phyloP scores from a whole-genome alignment of 768 basidiomycete species.

The Suillus subaureus region DNA sequence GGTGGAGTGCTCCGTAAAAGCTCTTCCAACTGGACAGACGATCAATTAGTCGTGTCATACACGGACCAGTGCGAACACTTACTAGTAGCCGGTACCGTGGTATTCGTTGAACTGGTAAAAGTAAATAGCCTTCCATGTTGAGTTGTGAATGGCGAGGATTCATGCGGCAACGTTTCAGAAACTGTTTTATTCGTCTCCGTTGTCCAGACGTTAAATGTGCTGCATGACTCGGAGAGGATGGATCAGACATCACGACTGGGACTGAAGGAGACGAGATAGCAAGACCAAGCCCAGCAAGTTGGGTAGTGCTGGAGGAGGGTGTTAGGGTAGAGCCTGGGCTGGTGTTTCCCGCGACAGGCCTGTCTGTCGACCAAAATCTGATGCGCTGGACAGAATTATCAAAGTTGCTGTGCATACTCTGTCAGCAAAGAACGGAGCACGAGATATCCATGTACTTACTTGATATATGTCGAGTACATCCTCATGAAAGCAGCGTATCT shows the following conservation, averaged over 20 bases:
- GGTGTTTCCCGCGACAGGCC: constrained; percentile 39
- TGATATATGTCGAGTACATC: constrained; percentile 99
- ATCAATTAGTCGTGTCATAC: constrained; percentile 6
- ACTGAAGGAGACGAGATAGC: constrained; percentile 54
- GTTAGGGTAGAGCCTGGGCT: constrained; percentile 43
- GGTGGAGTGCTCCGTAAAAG: constrained; percentile 86
- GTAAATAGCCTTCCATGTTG: constrained; percentile 89
- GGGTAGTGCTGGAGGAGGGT: constrained; percentile 61
- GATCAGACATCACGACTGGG: constrained; percentile 45
- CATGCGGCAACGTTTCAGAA: constrained; percentile 86
- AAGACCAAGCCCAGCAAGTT: constrained; percentile 63
- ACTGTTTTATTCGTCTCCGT: constrained; percentile 84
- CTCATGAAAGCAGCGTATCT: constrained; percentile 97
- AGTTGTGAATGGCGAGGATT: constrained; percentile 93
- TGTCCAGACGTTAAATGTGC: constrained; percentile 75
- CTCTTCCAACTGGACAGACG: constrained; percentile 66
- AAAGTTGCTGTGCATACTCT: constrained; percentile 68
- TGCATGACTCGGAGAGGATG: constrained; percentile 42
- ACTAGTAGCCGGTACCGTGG: constrained; percentile 96
- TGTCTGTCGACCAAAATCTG: constrained; percentile 79
- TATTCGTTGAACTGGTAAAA: constrained; percentile 94
- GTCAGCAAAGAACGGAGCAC: constrained; percentile 17
- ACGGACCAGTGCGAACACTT: constrained; percentile 32
- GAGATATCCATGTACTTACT: constrained; percentile 52
- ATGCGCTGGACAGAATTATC: constrained; percentile 90